These are phyloP conservation scores for Arthroderma uncinatum DNA, from an alignment of 2,329 filamentous ascomycete genomes.

Conservation along the genomic window DNA sequence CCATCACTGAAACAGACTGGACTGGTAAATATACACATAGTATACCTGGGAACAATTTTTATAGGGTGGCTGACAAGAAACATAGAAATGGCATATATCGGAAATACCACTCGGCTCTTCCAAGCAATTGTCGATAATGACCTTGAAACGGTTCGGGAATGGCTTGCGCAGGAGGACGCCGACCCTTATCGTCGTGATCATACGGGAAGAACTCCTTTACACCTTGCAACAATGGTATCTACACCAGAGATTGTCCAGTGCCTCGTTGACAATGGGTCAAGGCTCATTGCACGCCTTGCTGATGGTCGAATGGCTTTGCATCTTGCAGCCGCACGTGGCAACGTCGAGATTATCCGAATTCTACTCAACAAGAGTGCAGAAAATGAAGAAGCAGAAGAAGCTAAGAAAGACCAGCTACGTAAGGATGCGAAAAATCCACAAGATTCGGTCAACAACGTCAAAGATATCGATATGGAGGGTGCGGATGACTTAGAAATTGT, in stretches of 20 bases:
- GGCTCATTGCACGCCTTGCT: conserved; percentile 61
- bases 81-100: conserved; percentile 68
- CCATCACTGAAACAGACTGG: conserved; percentile 72
- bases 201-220: conserved; percentile 66
- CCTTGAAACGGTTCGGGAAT: conserved; percentile 57
- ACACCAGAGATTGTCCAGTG: conserved; percentile 58
- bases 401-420: conserved; percentile 8
- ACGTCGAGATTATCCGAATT: conserved; percentile 56
- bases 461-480: conserved; percentile 33
- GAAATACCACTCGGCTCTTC: conserved; percentile 64
- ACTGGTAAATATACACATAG: conserved; percentile 34
- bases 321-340: conserved; percentile 60
- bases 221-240: conserved; percentile 60
- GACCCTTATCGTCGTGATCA: conserved; percentile 66
- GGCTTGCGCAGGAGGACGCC: conserved; percentile 55
- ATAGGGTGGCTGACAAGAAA: background rate
- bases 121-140: conserved; percentile 71
- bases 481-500: background rate
- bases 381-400: conserved; percentile 44
- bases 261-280: conserved; percentile 60
- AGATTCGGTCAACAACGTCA: too few relatives aligned
- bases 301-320: conserved; percentile 78
- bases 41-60: background rate
- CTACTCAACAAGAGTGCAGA: conserved; percentile 46
- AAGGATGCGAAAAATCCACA: background rate